Percentiles rank a stretch among this genome's conserved stretches.
Conservation (phyloP, 2,329 filamentous ascomycete species). For the Cercospora sojina region DNA sequence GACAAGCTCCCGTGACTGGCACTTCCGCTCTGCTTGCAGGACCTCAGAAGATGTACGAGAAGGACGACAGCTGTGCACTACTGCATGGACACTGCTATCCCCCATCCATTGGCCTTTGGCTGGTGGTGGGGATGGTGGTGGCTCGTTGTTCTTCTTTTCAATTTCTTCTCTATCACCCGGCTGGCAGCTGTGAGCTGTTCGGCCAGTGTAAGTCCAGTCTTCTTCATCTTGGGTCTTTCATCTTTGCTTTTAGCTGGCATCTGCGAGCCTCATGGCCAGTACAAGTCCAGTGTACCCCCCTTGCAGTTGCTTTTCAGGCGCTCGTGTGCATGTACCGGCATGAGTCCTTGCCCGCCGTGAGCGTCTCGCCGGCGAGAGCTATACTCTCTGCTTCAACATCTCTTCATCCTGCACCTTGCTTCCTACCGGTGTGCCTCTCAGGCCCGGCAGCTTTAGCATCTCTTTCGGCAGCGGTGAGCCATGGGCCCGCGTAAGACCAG, state of each 20-base stretch:
- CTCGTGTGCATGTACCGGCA: constrained; percentile 4
- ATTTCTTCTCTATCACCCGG: neutral
- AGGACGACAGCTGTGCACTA: neutral
- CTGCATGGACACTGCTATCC: constrained; percentile 5
- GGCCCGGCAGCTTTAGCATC: neutral
- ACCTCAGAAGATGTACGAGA: neutral
- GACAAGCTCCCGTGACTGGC: neutral
- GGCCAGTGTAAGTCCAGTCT: constrained; percentile 13
- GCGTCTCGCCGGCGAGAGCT: neutral
- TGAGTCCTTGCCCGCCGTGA: constrained; percentile 10
- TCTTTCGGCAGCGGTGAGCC: constrained; percentile 3
- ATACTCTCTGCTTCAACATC: neutral
- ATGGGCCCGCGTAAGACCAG: neutral
- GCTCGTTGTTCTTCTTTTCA: neutral
- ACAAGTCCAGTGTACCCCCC: constrained; percentile 2
- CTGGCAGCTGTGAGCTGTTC: constrained; percentile 13
- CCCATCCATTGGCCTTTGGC: constrained; percentile 1
- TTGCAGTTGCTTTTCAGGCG: neutral
- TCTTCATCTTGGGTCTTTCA: neutral
- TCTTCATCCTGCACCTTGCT: neutral
- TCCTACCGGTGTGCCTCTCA: neutral
- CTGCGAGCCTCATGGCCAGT: constrained; percentile 10
- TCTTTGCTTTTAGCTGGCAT: constrained; percentile 1
- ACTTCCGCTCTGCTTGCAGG: neutral
- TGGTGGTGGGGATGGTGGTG: constrained; percentile 11